Conservation (phyloP, 2,329 filamentous ascomycete genomes). For the Fusarium domesticum region DNA sequence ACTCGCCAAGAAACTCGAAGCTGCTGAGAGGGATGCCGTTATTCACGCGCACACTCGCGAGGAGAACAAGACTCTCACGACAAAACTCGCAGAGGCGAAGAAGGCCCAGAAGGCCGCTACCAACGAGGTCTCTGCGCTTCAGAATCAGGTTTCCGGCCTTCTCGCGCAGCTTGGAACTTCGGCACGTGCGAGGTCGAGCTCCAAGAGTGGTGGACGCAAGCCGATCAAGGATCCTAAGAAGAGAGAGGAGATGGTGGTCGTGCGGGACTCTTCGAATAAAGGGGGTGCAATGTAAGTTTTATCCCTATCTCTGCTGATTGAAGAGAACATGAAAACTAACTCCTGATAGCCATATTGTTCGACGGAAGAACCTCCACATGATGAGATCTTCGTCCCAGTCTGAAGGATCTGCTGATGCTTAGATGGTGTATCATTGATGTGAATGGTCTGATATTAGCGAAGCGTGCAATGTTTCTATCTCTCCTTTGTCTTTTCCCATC, state of each 20-base stretch:
- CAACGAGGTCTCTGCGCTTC: slow-evolving; percentile 17
- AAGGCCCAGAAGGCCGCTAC: slow-evolving; percentile 21
- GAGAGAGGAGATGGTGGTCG: slow-evolving; percentile 26
- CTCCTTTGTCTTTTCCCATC: not conserved
- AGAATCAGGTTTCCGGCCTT: slow-evolving; percentile 21
- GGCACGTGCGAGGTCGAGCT: slow-evolving; percentile 2
- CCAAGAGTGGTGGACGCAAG: slow-evolving; percentile 20
- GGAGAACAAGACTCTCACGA: slow-evolving; percentile 26
- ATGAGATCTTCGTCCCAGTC: slow-evolving; percentile 21
- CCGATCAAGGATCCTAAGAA: slow-evolving; percentile 25
- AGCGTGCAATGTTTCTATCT: not conserved
- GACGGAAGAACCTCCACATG: slow-evolving; percentile 15
- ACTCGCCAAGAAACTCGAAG: slow-evolving; percentile 21
- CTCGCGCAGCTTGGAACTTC: slow-evolving; percentile 19
- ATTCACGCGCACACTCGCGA: slow-evolving; percentile 19
- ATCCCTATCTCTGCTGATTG: fast-evolving
- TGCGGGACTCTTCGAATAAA: slow-evolving; percentile 23
- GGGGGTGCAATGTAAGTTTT: slow-evolving; percentile 25
- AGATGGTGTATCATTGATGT: slow-evolving; percentile 6
- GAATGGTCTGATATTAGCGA: not conserved
- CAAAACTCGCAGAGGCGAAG: slow-evolving; percentile 25
- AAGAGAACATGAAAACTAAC: slow-evolving; percentile 1
- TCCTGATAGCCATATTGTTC: slow-evolving; percentile 15
- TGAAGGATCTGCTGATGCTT: slow-evolving; percentile 20
- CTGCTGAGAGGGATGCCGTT: slow-evolving; percentile 21